Evolutionary conservation across 176 grass and related monocot genomes (phyloP), one percentile per base, ranked within the genome.

Genomic region (Rhynchospora breviuscula): DNA sequence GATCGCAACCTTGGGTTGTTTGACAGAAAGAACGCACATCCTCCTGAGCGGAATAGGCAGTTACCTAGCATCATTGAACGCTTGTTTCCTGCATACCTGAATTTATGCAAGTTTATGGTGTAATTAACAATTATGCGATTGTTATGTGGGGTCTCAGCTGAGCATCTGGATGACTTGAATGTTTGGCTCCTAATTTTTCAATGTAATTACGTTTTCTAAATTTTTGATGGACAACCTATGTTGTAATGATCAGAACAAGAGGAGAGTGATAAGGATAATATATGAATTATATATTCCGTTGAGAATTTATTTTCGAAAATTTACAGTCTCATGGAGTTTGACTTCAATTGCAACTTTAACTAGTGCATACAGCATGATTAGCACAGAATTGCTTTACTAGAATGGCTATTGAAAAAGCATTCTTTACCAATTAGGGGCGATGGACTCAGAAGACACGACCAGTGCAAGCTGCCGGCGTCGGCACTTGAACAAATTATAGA

Each of bases 11-110:
- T 53, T 0, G 87, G 88, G 65, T 85, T 62, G 87, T 97, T 94
- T 59, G 90, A 90, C 13, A 97, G 94, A 79, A 97, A 90, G 88
- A 94, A 94, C 23, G 88, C 87, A 89, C 94, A 94, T n/a, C 94
- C 94, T 74, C 94, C 94, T 12, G 94, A 97, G 71, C 94, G 94
- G 85, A 97, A 97, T 31, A 97, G 92, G 87, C 94, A 97, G 87
- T 97, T 97, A 6, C 92, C 94, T 1, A 97, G 88, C 94, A 97
- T 94, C 88, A 97, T 92, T 19, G 92, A 92, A 0, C 89, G 83
- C 81, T 83, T 86, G 85, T 90, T 94, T 33, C 92, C 94, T 2
- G 90, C 85, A 86, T 97, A 97, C 79, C 79, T 81, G 59, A 80
- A 81, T 81, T 81, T 81, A 6, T 74, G 70, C 70, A 70, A n/a